Conservation (phyloP, 83 land plant genomes). For the Isoetes engelmannii region DNA sequence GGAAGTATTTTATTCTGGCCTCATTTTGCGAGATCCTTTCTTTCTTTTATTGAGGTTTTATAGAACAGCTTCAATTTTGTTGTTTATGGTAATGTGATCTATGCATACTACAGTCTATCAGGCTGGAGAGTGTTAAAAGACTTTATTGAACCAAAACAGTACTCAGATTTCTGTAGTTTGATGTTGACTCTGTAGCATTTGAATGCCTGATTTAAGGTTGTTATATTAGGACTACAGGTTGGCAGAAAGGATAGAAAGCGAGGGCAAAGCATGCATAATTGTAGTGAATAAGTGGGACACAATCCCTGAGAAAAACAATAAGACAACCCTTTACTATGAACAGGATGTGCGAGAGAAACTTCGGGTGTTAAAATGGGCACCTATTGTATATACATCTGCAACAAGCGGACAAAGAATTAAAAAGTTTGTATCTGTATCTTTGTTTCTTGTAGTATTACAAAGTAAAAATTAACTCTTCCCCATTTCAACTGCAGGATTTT, state of each 20-base stretch:
- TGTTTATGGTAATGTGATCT: neutral
- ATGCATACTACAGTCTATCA: neutral
- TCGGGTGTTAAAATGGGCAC: constrained; percentile 82
- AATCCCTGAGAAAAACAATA: constrained; percentile 72
- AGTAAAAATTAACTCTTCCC: neutral
- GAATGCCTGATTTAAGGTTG: neutral
- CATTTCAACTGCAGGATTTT: constrained; percentile 48
- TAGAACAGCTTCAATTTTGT: neutral
- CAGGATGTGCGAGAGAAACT: constrained; percentile 85
- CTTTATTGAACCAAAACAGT: neutral
- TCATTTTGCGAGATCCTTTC: neutral
- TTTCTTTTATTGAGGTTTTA: neutral
- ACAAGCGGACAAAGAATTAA: constrained; percentile 65
- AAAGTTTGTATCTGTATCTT: constrained; percentile 33
- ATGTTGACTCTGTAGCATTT: neutral
- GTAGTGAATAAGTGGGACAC: constrained; percentile 99
- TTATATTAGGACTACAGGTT: constrained; percentile 60
- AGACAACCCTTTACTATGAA: constrained; percentile 66
- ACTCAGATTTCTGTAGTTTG: neutral
- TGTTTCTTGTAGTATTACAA: neutral
- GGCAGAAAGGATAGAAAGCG: constrained; percentile 80
- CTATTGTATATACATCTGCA: constrained; percentile 89
- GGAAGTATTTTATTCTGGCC: constrained; percentile 1
- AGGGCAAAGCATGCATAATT: constrained; percentile 93
- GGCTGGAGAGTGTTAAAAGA: too few relatives aligned